Evolutionary conservation across 495 filamentous ascomycete genomes (phyloP), one percentile per base, ranked within the genome.

Genomic region (Cairneyella variabilis): DNA sequence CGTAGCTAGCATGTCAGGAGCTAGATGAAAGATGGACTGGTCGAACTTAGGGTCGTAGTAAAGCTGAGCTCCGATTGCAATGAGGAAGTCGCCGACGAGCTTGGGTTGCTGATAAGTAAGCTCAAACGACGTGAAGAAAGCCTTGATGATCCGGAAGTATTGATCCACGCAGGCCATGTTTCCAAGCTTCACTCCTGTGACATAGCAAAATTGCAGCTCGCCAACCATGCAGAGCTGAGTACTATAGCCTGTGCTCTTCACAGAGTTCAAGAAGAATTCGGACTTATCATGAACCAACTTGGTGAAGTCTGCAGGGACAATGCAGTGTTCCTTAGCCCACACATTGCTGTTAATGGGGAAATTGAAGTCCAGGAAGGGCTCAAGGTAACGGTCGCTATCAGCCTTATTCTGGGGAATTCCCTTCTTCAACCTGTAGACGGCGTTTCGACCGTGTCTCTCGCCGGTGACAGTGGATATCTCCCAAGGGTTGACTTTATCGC

Each of bases 111-210:
- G 6, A 23, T 7, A 16, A 18, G 7, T 23, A 23, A 23, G 21
- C 2, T 12, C 3, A 5, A 22, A 21, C 7, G 25, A 23, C 16
- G 16, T 6, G 12, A 27, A 20, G 6, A 44, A 11, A 1, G 41
- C 27, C 28, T 74, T 75, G 6, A 91, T 67, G 21, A 93, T 62
- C 54, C 88, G 74, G 68, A 86, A 88, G 91, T 91, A 98, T 57
- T 96, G 90, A 59, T 91, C 85, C 21, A 91, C 74, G 63, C 89
- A 95, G 1, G 90, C 90, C 57, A 83, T 79, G 64, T 95, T 97
- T 66, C 86, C 86, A 38, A 97, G 73, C 21, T 85, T 87, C 53
- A 90, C 72, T 10, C 89, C 84, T 64, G 86, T 88, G 3, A 97
- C 60, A 68, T 93, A 97, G 30, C 82, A 77, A 60, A 95, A 86